Evolutionary conservation across 2,329 filamentous ascomycete genomes (phyloP), one percentile per base, ranked within the genome.

Genomic region (Cladosporium halotolerans): DNA sequence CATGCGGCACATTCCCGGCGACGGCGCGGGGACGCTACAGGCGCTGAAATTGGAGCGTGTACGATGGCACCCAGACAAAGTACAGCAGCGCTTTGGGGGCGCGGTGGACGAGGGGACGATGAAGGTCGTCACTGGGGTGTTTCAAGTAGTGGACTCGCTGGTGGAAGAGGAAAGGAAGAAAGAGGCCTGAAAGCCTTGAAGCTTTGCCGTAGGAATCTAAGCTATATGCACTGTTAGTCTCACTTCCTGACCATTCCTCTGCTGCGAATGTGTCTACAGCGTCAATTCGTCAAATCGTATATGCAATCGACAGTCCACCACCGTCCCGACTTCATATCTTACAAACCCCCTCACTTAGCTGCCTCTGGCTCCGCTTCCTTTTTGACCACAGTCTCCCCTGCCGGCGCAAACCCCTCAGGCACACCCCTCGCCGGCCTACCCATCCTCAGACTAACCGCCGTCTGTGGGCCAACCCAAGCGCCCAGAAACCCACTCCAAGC

Each of bases 21-120:
- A 38, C 23, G 14, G 53, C 1, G 57, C 55, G 16, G 48, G 52
- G 2, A 56, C 80, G 16, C 51, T 71, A 11, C 73, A 77, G 42
- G 68, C 79, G 4, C 75, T 97, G 49, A 96, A 95, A 70, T 75
- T 82, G 4, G 93, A 99, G 74, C 82, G 93, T 48, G 84, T 97
- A 14, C 79, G 90, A 13, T 99, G 93, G 93, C 93, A 99, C 74
- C 93, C 93, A 3, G 93, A 99, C 72, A 99, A 97, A 76, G 87
- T 97, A 53, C 89, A 96, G 74, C 93, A 96, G 72, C 82, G 84
- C 50, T 84, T 95, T 56, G 88, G 89, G 3, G 82, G 80, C 0
- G 76, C 77, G 11, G 82, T 95, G 45, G 85, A 91, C 45, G 78
- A 82, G 19, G 78, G 78, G 3, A 82, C 88, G 3, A 84, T 95